A percentile compares a stretch with the other conserved stretches of the same genome.
phyloP scores from a whole-genome alignment of 257 asterid genomes.

The Rehmannia glutinosa region DNA sequence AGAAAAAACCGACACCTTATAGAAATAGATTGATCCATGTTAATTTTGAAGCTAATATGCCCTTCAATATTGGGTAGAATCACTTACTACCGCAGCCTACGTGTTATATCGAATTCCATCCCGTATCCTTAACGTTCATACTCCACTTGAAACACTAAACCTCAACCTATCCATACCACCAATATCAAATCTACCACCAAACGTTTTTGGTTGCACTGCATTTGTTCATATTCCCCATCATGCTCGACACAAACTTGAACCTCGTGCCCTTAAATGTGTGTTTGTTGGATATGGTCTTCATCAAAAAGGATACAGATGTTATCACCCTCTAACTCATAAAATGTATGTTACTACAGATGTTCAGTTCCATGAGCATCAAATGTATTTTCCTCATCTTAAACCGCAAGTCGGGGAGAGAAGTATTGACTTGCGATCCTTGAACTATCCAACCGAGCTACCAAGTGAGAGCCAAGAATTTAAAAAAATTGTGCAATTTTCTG shows the following conservation, averaged over 20 bases:
- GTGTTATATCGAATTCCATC: not conserved
- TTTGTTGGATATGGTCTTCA: conserved; percentile 17
- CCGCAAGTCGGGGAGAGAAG: not conserved
- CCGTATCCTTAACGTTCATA: not conserved
- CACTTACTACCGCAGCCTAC: not conserved
- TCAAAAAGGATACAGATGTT: conserved; percentile 16
- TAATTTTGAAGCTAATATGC: not conserved
- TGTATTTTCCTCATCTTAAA: not conserved
- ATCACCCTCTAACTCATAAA: conserved; percentile 2
- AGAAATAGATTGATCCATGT: not conserved
- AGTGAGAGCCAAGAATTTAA: too few relatives aligned
- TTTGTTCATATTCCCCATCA: conserved; percentile 15
- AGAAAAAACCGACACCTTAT: too few relatives aligned
- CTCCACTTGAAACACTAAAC: conserved; percentile 6
- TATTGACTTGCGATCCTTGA: too few relatives aligned
- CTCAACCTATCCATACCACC: not conserved
- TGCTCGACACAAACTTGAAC: not conserved
- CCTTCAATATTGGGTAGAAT: conserved; percentile 6
- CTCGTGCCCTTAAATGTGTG: not conserved
- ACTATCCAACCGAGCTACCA: too few relatives aligned
- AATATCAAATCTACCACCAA: not conserved
- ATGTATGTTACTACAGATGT: not conserved
- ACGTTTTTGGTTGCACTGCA: conserved; percentile 4
- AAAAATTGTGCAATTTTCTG: too few relatives aligned
- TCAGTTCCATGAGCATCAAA: not conserved